phyloP scores from a whole-genome alignment of 305 asterid species.

The Ilex paraguariensis region DNA sequence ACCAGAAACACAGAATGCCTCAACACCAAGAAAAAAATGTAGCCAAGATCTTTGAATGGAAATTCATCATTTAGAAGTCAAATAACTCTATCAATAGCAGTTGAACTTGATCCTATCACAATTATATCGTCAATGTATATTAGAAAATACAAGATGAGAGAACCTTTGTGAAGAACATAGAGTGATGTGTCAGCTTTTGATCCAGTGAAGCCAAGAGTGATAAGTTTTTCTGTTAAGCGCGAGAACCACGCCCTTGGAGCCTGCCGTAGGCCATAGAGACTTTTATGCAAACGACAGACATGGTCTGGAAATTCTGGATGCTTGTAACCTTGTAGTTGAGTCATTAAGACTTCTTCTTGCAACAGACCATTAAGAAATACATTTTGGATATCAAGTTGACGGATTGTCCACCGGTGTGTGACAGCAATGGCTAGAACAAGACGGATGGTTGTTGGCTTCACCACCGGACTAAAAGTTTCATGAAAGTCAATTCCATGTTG shows the following conservation, averaged over 20 bases:
- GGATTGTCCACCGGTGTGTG: background rate
- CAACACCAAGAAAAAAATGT: background rate
- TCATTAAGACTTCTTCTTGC: background rate
- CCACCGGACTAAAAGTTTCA: background rate
- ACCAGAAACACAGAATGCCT: background rate
- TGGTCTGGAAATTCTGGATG: background rate
- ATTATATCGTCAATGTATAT: background rate
- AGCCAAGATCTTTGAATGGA: background rate
- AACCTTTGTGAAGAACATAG: background rate
- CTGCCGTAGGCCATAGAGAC: background rate
- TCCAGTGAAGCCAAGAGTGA: background rate
- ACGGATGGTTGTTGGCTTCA: background rate
- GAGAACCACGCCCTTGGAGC: background rate
- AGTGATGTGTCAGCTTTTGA: background rate
- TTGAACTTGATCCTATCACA: background rate
- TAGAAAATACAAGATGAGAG: background rate
- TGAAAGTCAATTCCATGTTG: background rate
- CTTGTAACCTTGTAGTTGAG: background rate
- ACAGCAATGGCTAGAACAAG: background rate
- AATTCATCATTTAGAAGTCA: background rate
- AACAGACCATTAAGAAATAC: background rate
- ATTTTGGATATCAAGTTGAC: background rate
- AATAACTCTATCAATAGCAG: background rate
- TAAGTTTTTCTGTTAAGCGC: background rate
- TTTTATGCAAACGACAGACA: background rate